phyloP scores from a whole-genome alignment of 1,284 basidiomycete genomes.

The Porodaedalea pini region DNA sequence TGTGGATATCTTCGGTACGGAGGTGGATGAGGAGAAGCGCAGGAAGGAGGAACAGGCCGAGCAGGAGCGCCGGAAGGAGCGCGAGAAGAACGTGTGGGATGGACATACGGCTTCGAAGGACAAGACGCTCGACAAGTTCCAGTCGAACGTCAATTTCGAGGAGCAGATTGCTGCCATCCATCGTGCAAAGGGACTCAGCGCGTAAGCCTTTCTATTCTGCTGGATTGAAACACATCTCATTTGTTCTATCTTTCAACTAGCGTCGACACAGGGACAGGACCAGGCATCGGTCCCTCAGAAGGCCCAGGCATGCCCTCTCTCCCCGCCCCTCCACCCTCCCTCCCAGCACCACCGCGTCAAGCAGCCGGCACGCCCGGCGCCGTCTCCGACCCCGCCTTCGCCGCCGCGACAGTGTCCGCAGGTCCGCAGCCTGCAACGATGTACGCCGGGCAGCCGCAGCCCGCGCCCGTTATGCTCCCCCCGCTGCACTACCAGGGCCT shows the following conservation, averaged over 20 bases:
- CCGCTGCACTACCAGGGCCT: constrained; percentile 79
- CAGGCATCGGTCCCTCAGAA: constrained; percentile 77
- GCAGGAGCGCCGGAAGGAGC: constrained; percentile 70
- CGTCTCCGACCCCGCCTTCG: constrained; percentile 51
- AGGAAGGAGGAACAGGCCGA: constrained; percentile 85
- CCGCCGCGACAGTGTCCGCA: constrained; percentile 73
- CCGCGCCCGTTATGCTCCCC: constrained; percentile 74
- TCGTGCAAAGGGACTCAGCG: constrained; percentile 81
- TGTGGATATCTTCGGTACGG: constrained; percentile 93
- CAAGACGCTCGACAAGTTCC: constrained; percentile 85
- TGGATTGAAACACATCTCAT: constrained; percentile 19
- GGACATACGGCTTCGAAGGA: constrained; percentile 90
- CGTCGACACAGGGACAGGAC: constrained; percentile 72
- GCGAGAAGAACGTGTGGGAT: constrained; percentile 93
- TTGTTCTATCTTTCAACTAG: constrained; percentile 36
- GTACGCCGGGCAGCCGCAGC: constrained; percentile 40
- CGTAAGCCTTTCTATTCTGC: constrained; percentile 38
- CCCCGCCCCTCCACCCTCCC: constrained; percentile 61
- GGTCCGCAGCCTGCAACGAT: constrained; percentile 76
- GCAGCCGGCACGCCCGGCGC: constrained; percentile 35
- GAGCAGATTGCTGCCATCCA: constrained; percentile 94
- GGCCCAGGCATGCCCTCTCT: constrained; percentile 53
- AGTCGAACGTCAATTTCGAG: constrained; percentile 87
- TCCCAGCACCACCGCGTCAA: constrained; percentile 54
- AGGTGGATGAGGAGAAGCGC: constrained; percentile 82